A percentile compares a stretch with the other conserved stretches of the same genome.
Evolutionary conservation across 2,329 filamentous ascomycete species (phyloP).

Genomic region (Arthrocladium fulminans): DNA sequence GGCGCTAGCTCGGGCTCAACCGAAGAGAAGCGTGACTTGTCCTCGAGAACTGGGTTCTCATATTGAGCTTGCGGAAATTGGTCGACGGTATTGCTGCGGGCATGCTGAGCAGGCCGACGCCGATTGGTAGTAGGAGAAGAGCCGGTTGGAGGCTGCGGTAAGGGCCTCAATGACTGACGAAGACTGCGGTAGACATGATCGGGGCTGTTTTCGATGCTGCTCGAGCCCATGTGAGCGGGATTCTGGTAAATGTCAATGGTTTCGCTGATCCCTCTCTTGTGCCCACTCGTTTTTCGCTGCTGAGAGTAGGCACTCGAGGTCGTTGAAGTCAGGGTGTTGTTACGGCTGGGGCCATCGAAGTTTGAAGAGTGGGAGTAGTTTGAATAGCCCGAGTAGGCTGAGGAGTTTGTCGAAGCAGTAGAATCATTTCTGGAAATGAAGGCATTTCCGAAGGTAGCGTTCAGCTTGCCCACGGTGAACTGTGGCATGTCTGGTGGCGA

Average conservation of each 20-base stretch:
- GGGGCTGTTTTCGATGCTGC: conserved; percentile 39
- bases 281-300: conserved; percentile 36
- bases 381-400: conserved; percentile 35
- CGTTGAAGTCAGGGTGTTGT: conserved; percentile 64
- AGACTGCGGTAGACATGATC: conserved; percentile 61
- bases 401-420: conserved; percentile 47
- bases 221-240: conserved; percentile 38
- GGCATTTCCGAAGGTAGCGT: conserved; percentile 94
- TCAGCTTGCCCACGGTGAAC: conserved; percentile 38
- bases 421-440: conserved; percentile 84
- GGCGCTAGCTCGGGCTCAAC: conserved; percentile 12
- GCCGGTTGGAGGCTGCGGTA: conserved; percentile 56
- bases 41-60: conserved; percentile 34
- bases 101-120: conserved; percentile 29
- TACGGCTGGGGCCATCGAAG: conserved; percentile 45
- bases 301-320: conserved; percentile 52
- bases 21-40: conserved; percentile 35
- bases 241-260: conserved; percentile 47
- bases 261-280: conserved; percentile 71
- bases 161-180: conserved; percentile 67
- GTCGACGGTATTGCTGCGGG: conserved; percentile 57
- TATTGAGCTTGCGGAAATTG: conserved; percentile 48
- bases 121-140: conserved; percentile 31
- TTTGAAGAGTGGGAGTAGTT: conserved; percentile 32
- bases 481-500: conserved; percentile 1